These are phyloP conservation scores for Diospyros kaki DNA, from an alignment of 148 eudicot species.

Conservation along the genomic window DNA sequence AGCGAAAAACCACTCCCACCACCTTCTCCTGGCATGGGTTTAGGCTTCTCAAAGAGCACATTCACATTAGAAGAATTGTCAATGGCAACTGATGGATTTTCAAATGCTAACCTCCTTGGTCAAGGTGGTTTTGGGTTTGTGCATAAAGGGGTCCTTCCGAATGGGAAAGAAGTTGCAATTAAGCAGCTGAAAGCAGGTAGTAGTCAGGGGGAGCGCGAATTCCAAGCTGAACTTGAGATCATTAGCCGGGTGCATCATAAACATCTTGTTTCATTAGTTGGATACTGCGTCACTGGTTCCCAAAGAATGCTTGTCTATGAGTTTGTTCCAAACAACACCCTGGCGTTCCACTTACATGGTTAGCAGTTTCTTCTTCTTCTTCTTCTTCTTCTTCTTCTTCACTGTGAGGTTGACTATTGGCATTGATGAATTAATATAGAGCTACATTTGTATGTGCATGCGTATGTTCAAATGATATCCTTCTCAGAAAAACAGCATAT, in stretches of 20 bases:
- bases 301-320: conserved; percentile 89
- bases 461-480: no score
- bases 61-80: conserved; percentile 86
- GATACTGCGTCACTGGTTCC: conserved; percentile 83
- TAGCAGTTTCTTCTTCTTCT: conserved; percentile 3
- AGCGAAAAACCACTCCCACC: conserved; percentile 57
- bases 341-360: conserved; percentile 96
- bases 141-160: conserved; percentile 86
- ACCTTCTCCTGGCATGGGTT: conserved; percentile 71
- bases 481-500: no score
- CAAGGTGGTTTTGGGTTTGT: conserved; percentile 99
- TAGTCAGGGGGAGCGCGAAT: conserved; percentile 95
- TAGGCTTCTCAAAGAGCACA: conserved; percentile 72
- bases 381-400: background rate
- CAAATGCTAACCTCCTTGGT: conserved; percentile 81
- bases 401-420: background rate
- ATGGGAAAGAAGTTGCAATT: conserved; percentile 92
- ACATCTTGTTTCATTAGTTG: conserved; percentile 97
- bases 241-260: conserved; percentile 98
- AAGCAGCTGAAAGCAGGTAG: conserved; percentile 92
- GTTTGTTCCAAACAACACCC: conserved; percentile 79
- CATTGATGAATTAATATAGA: no score
- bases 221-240: conserved; percentile 95
- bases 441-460: no score
- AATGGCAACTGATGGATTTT: conserved; percentile 84